A percentile compares a stretch with the other conserved stretches of the same genome.
Conservation (phyloP, 2,329 filamentous ascomycete species). For the Claviceps cyperi region DNA sequence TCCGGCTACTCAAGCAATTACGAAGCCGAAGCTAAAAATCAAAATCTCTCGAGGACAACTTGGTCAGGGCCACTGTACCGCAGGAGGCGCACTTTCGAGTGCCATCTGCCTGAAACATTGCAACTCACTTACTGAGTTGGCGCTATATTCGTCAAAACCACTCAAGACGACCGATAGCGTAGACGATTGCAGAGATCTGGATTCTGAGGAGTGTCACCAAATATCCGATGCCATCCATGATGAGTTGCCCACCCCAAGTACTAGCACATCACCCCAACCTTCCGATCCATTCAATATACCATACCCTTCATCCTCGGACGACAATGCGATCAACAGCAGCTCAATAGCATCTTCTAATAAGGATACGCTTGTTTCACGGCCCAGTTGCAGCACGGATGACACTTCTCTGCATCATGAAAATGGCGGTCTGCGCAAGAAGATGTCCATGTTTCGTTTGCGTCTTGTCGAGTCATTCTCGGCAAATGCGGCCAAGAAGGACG, state of each 20-base stretch:
- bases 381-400: constrained; percentile 4
- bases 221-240: constrained; percentile 5
- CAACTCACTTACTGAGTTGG: constrained; percentile 19
- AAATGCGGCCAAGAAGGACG: constrained; percentile 7
- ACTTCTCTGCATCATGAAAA: constrained; percentile 3
- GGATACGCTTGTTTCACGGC: constrained; percentile 6
- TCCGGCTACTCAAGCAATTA: neutral
- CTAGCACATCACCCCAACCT: constrained; percentile 9
- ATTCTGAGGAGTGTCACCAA: neutral
- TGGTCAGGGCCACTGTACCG: constrained; percentile 7
- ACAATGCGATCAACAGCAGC: constrained; percentile 5
- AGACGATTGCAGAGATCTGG: neutral
- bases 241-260: constrained; percentile 2
- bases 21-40: constrained; percentile 18
- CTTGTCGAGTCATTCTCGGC: constrained; percentile 7
- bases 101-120: constrained; percentile 17
- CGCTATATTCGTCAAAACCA: constrained; percentile 8
- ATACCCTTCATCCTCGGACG: constrained; percentile 14
- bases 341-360: constrained; percentile 6
- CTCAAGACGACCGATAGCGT: neutral
- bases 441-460: constrained; percentile 17
- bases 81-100: constrained; percentile 8
- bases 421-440: constrained; percentile 14
- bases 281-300: constrained; percentile 23
- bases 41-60: constrained; percentile 19